Evolutionary conservation across 2,329 filamentous ascomycete genomes (phyloP).

Genomic region (Biscogniauxia mediterranea): DNA sequence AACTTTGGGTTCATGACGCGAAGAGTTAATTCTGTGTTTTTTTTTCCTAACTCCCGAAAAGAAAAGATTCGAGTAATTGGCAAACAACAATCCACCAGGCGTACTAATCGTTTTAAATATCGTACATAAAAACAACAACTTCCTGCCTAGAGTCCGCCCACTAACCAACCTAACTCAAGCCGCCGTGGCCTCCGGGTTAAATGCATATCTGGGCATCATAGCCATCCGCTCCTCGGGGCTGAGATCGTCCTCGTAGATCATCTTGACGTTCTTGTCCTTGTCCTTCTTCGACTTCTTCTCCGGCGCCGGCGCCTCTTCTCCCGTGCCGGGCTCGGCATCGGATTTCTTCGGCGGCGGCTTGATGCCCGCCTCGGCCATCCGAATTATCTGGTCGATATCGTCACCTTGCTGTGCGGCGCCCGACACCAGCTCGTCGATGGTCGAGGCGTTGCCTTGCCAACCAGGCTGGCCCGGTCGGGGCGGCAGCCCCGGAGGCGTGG

Average conservation of each 20-base stretch:
- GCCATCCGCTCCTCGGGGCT: slow-evolving; percentile 93
- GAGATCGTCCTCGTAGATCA: slow-evolving; percentile 79
- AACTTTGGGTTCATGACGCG: too few species aligned
- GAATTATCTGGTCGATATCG: slow-evolving; percentile 64
- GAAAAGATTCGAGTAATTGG: too few species aligned
- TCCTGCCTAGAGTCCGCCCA: too few species aligned
- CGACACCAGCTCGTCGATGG: slow-evolving; percentile 48
- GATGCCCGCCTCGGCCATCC: slow-evolving; percentile 62
- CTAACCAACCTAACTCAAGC: too few species aligned
- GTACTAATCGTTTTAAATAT: too few species aligned
- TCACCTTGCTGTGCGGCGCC: slow-evolving; percentile 49
- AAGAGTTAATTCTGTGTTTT: too few species aligned
- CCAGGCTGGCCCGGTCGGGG: slow-evolving; percentile 40
- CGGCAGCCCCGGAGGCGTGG: slow-evolving; percentile 42
- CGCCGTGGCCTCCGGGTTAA: slow-evolving; percentile 44
- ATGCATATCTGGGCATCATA: slow-evolving; percentile 71
- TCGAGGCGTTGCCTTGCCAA: slow-evolving; percentile 38
- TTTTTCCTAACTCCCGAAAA: too few species aligned
- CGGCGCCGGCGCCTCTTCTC: slow-evolving; percentile 37
- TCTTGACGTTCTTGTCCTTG: slow-evolving; percentile 64
- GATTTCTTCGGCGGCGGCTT: slow-evolving; percentile 43
- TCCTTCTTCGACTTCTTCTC: slow-evolving; percentile 69
- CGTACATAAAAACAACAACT: too few species aligned
- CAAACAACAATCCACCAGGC: too few species aligned
- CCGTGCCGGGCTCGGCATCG: slow-evolving; percentile 36